These are phyloP conservation scores for Aureobasidium uvarum DNA, from an alignment of 2,329 filamentous ascomycete species.

Conservation along the genomic window DNA sequence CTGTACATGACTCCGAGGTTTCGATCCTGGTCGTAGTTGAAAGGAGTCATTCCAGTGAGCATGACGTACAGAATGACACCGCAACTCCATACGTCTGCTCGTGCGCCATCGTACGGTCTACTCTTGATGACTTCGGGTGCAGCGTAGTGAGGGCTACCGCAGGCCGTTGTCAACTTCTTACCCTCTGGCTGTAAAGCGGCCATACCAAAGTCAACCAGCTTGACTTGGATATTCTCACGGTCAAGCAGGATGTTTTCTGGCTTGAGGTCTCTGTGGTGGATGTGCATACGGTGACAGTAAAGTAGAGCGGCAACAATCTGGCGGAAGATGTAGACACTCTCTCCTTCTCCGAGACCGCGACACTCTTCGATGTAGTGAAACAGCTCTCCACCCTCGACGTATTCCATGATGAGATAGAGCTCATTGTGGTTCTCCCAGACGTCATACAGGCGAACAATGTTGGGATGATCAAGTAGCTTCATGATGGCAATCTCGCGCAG, in stretches of 20 bases:
- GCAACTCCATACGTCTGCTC: conserved; percentile 92
- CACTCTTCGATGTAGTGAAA: conserved; percentile 79
- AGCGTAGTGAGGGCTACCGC: conserved; percentile 94
- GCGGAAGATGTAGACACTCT: conserved; percentile 80
- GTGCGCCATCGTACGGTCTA: conserved; percentile 74
- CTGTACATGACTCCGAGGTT: conserved; percentile 64
- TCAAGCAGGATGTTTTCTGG: conserved; percentile 95
- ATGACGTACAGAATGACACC: conserved; percentile 88
- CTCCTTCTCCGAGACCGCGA: conserved; percentile 72
- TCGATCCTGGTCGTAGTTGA: conserved; percentile 62
- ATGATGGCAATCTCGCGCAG: conserved; percentile 96
- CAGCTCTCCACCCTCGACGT: conserved; percentile 78
- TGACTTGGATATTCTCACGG: conserved; percentile 66
- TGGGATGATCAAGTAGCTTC: conserved; percentile 91
- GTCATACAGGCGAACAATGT: conserved; percentile 91
- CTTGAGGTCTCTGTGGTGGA: conserved; percentile 94
- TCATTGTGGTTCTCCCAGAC: conserved; percentile 97
- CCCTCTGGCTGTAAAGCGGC: conserved; percentile 82
- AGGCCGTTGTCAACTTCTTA: conserved; percentile 80
- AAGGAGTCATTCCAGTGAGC: conserved; percentile 79
- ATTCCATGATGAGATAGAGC: conserved; percentile 95
- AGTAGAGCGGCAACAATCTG: conserved; percentile 90
- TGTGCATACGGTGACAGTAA: conserved; percentile 91
- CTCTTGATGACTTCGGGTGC: conserved; percentile 86
- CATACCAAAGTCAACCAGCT: conserved; percentile 98